Conservation (phyloP, 176 grass and related monocot genomes). For the Oryza meridionalis region DNA sequence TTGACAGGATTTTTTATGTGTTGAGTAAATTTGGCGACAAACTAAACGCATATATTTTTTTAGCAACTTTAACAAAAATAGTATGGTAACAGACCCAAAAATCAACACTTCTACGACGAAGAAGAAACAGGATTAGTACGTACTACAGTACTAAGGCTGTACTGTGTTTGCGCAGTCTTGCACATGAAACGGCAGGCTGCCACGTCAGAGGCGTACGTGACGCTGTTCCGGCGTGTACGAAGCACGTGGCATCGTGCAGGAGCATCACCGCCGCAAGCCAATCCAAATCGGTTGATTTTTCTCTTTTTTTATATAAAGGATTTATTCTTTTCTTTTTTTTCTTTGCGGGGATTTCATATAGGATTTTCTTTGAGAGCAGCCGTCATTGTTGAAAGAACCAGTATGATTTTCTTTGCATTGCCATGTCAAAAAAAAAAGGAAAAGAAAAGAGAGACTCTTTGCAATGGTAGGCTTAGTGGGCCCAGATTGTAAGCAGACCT, state of each 20-base stretch:
- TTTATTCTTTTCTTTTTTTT: no score
- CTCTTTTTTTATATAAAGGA: background rate
- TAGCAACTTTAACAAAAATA: no score
- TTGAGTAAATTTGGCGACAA: no score
- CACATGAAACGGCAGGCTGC: background rate
- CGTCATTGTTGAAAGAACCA: no score
- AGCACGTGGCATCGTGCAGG: background rate
- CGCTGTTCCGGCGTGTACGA: background rate
- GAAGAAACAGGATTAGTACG: background rate
- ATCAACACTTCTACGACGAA: background rate
- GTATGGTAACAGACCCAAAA: no score
- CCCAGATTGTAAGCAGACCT: background rate
- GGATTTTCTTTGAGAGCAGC: background rate
- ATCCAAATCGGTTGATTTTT: no score
- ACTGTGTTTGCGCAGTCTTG: background rate
- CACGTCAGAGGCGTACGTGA: constrained; percentile 7
- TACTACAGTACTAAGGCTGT: background rate
- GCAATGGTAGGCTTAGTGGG: background rate
- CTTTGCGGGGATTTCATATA: background rate
- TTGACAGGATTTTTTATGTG: no score
- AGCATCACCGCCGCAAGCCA: background rate
- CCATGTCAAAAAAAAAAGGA: background rate
- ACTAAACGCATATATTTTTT: no score
- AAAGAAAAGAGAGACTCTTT: background rate
- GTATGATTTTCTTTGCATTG: background rate